Evolutionary conservation across 225 moss, liverwort and hornwort genomes (phyloP), one percentile per base, ranked within the genome.

Genomic region (Takakia lepidozioides): DNA sequence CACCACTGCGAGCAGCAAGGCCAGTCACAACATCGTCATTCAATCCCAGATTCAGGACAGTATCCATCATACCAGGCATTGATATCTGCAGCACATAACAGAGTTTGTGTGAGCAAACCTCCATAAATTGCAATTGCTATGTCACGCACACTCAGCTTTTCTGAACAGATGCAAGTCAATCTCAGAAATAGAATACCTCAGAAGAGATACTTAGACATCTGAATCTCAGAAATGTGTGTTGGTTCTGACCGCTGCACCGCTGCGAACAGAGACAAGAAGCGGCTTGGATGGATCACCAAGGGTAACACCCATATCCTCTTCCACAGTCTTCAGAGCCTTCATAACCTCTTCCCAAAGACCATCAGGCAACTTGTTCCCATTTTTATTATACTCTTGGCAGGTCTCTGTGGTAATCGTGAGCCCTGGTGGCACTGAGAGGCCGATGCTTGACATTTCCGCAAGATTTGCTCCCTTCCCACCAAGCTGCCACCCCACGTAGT

Each of bases 31-130:
- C 92, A 52, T 88, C 83, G 38, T 93, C 92, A 51, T 85, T 93
- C 23, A 93, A 60, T 19, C 92, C 92, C 65, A 93, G 57, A 55
- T 93, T 93, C 73, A 93, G 60, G 30, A 88, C 88, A 10, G 88
- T 88, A 35, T 88, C 92, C 88, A 93, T 93, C 88, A 93, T 93
- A 28, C 92, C 88, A 47, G 88, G 92, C 92, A 88, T 93, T 29
- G 92, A 88, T 43, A 92, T 64, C 91, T 92, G 76, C 76, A 72
- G n/a, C n/a, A n/a, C n/a, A n/a, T n/a, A n/a, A n/a, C n/a, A n/a
- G n/a, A n/a, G n/a, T n/a, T n/a, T n/a, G n/a, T n/a, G n/a, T n/a
- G n/a, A n/a, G n/a, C n/a, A n/a, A n/a, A n/a, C n/a, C n/a, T n/a
- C n/a, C n/a, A n/a, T n/a, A n/a, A n/a, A n/a, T n/a, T n/a, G n/a